These are phyloP conservation scores for Rhodofomes roseus DNA, from an alignment of 1,284 basidiomycete species.

Conservation along the genomic window DNA sequence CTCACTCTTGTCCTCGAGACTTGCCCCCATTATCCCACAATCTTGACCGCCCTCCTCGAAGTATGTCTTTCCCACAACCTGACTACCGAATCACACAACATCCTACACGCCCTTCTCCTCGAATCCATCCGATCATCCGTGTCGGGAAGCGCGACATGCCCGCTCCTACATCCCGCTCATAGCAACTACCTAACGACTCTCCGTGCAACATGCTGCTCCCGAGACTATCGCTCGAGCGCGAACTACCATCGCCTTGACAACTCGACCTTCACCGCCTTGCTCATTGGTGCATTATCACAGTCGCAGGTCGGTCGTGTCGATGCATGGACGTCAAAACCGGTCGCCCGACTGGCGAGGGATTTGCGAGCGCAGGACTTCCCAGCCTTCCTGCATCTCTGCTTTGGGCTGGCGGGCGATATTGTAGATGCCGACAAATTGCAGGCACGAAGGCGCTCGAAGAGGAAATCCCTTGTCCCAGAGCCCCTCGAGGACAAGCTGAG, in stretches of 20 bases:
- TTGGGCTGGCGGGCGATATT: constrained; percentile 15
- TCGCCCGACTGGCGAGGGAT: constrained; percentile 31
- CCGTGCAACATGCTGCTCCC: constrained; percentile 28
- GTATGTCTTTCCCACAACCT: constrained; percentile 39
- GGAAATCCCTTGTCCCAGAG: constrained; percentile 4
- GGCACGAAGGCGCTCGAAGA: background rate
- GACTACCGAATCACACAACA: constrained; percentile 36
- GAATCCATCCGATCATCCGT: constrained; percentile 26
- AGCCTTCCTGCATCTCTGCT: constrained; percentile 21
- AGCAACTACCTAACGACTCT: constrained; percentile 37
- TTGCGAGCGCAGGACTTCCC: constrained; percentile 24
- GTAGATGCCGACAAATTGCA: background rate
- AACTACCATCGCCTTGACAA: constrained; percentile 17
- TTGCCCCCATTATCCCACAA: constrained; percentile 42
- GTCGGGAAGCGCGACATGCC: constrained; percentile 14
- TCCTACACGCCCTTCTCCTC: constrained; percentile 37
- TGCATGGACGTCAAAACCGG: constrained; percentile 38
- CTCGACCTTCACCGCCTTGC: constrained; percentile 18
- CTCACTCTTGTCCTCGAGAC: constrained; percentile 41
- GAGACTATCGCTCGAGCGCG: background rate
- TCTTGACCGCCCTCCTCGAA: constrained; percentile 46
- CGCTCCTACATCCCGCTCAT: constrained; percentile 35
- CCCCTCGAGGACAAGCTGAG: constrained; percentile 4
- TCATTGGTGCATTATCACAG: constrained; percentile 15
- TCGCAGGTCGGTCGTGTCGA: constrained; percentile 11